Evolutionary conservation across 2,329 filamentous ascomycete genomes (phyloP).

Genomic region (Pseudogymnoascus sp.): DNA sequence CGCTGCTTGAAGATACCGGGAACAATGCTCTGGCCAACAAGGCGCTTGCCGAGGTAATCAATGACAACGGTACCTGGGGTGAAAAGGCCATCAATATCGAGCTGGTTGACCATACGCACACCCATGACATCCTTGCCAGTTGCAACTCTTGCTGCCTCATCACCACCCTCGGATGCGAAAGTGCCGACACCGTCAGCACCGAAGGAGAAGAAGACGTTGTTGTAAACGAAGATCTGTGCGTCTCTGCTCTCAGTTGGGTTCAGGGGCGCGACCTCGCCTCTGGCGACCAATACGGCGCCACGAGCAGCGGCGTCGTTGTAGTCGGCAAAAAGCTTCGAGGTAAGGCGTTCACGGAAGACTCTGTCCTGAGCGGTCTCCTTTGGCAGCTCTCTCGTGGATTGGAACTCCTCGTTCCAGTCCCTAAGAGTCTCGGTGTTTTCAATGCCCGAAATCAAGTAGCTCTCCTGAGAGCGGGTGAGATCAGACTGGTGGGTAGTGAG

Average conservation of each 20-base stretch:
- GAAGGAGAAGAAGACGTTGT: constrained; percentile 99
- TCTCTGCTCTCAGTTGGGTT: constrained; percentile 91
- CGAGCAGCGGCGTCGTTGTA: constrained; percentile 93
- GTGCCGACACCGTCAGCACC: constrained; percentile 96
- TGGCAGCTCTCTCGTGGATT: constrained; percentile 89
- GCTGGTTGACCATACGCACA: constrained; percentile 90
- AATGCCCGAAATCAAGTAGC: constrained; percentile 79
- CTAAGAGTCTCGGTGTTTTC: constrained; percentile 91
- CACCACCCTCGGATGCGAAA: constrained; percentile 91
- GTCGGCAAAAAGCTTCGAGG: constrained; percentile 94
- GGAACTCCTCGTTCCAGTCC: constrained; percentile 99
- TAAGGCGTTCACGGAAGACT: constrained; percentile 88
- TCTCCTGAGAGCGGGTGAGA: constrained; percentile 84
- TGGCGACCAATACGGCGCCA: constrained; percentile 84
- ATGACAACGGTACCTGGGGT: constrained; percentile 94
- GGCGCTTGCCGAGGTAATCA: constrained; percentile 93
- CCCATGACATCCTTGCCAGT: constrained; percentile 95
- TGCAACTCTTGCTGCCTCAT: constrained; percentile 91
- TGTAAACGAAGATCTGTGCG: constrained; percentile 98
- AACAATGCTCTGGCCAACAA: constrained; percentile 96
- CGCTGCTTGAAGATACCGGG: constrained; percentile 99
- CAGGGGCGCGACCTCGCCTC: constrained; percentile 84
- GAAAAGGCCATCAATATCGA: constrained; percentile 90
- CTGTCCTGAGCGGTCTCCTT: constrained; percentile 92
- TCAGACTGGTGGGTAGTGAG: constrained; percentile 71